These are phyloP conservation scores for Hypoxylon subgilvum DNA, from an alignment of 495 filamentous ascomycete species.

Conservation along the genomic window DNA sequence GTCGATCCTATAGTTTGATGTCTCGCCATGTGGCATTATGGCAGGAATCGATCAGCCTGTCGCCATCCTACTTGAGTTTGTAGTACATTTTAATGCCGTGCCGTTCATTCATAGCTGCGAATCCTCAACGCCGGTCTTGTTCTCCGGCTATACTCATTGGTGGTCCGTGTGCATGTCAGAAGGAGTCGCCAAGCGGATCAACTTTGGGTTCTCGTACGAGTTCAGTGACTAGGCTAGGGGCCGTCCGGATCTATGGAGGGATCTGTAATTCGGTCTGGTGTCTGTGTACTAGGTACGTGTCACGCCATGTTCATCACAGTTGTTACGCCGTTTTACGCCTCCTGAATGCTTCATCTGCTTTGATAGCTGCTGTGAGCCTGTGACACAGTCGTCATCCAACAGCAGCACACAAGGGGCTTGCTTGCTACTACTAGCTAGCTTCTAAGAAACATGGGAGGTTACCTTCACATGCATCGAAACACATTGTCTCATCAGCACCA, in stretches of 20 bases:
- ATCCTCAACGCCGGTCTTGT: not conserved
- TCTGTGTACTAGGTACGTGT: too few species aligned
- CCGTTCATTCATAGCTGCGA: conserved; percentile 4
- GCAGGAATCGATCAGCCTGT: conserved; percentile 17
- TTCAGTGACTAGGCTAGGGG: conserved; percentile 7
- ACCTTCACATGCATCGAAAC: conserved; percentile 24
- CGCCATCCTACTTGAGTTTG: too few species aligned
- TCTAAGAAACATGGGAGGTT: not conserved
- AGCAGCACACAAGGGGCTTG: conserved; percentile 15
- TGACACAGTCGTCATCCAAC: conserved; percentile 29
- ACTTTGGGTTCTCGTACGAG: conserved; percentile 22
- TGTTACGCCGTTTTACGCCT: too few species aligned
- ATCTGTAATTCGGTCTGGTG: not conserved
- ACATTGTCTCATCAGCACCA: conserved; percentile 18
- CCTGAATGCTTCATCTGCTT: too few species aligned
- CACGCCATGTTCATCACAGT: too few species aligned
- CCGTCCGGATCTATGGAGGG: conserved; percentile 9
- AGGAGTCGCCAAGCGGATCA: conserved; percentile 10
- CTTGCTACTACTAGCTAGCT: conserved; percentile 11
- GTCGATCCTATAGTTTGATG: conserved; percentile 20
- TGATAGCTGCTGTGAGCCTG: too few species aligned
- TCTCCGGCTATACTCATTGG: not conserved
- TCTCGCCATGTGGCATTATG: conserved; percentile 26
- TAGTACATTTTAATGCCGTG: conserved; percentile 1
- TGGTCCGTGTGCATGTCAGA: not conserved